Evolutionary conservation across 768 basidiomycete genomes (phyloP), one percentile per base, ranked within the genome.

Genomic region (Terana coerulea): DNA sequence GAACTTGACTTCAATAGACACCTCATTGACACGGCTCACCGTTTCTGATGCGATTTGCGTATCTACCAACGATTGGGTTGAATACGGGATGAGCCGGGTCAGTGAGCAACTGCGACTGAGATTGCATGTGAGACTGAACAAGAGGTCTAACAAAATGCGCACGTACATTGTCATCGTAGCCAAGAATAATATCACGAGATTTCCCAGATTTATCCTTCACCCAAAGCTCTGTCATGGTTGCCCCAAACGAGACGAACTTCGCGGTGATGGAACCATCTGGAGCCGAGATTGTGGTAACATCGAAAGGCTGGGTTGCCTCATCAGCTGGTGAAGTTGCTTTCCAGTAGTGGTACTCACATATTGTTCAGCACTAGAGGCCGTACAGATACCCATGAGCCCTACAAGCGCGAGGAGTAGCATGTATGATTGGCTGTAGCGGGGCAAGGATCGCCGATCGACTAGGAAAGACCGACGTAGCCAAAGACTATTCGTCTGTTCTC

Each of bases 261-360:
- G 80, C 81, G 4, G 71, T 75, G 51, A 80, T 72, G n/a, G 78
- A 80, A 5, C 74, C 76, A 59, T 82, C 80, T 0, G 77, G 76
- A 1, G 79, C 73, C 8, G 68, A 65, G 46, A 82, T 61, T 28
- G 72, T 73, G 2, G 73, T 75, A 14, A 72, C 53, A 49, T 80
- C 73, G 60, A 80, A 78, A 0, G 76, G 75, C 77, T 79, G 39
- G 19, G 4, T 12, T 42, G 12, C 21, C n/a, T n/a, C n/a, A n/a
- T n/a, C n/a, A n/a, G n/a, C n/a, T n/a, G n/a, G n/a, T n/a, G n/a
- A n/a, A n/a, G n/a, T n/a, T n/a, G n/a, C n/a, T n/a, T n/a, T n/a
- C n/a, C n/a, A n/a, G n/a, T n/a, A n/a, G n/a, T n/a, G n/a, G n/a
- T n/a, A n/a, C n/a, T n/a, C n/a, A n/a, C n/a, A n/a, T n/a, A n/a